Evolutionary conservation across 495 filamentous ascomycete genomes (phyloP), one percentile per base, ranked within the genome.

Genomic region (Tetracladium marchalianum): DNA sequence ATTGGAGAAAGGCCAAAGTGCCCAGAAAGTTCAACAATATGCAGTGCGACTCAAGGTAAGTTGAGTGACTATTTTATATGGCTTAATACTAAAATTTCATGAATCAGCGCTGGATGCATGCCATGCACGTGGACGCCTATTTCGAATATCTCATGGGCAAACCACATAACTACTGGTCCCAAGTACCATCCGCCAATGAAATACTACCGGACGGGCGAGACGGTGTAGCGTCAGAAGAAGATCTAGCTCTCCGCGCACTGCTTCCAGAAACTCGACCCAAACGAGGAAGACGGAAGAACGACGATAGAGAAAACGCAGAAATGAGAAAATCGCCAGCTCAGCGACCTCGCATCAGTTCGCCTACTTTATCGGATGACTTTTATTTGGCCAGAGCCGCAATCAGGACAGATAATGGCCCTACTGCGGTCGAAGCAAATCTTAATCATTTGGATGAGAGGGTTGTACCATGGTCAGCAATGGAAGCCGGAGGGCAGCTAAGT

Each of bases 1-100:
- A 49, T 64, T 78, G 47, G 81, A 84, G 42, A 90, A 92, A 65
- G 87, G 88, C 15, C 87, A 96, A 63, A 95, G 88, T 60, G 81
- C 88, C 1, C 92, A 98, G 62, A 98, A 95, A 62, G 87, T 98
- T 33, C 90, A 96, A 62, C 92, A 98, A 58, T 98, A 98, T 66
- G 87, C 88, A 41, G 92, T 96, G 31, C 72, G 92, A 41, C 67
- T 97, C 36, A 97, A 96, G 78, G 87, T 90, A 68, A 49, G 69
- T 59, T 8, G 16, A 24, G 38, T 24, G 22, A 19, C 40, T 10
- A 34, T 54, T 59, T 37, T 60, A 37, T 31, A 33, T 32, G 10
- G 39, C n/a, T 4, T 12, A 5, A 7, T 44, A 11, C 47, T 48
- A 41, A 47, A 35, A 31, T 31, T 13, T 1, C 16, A 50, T 46